Percentiles rank a stretch among this genome's conserved stretches.
phyloP scores from a whole-genome alignment of 2,329 filamentous ascomycete genomes.

The Monilinia vaccinii-corymbosi region DNA sequence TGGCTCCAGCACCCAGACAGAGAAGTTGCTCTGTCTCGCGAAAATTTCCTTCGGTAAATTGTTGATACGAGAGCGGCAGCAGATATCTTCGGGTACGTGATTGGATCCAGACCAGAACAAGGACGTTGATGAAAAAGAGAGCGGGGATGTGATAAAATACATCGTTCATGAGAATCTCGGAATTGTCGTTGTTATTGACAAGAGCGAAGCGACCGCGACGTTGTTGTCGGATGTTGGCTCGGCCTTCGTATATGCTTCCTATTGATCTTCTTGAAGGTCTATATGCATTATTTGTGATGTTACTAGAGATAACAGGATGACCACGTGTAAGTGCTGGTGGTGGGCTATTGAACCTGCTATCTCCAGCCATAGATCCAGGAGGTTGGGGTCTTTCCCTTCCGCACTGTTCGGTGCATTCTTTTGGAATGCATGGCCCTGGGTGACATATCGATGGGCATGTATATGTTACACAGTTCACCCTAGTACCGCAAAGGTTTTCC shows the following conservation, averaged over 20 bases:
- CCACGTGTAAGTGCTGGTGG: neutral
- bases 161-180: neutral
- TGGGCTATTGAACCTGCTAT: neutral
- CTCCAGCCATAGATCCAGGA: no score
- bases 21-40: neutral
- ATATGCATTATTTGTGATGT: neutral
- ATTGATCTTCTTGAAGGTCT: neutral
- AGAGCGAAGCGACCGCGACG: neutral
- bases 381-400: neutral
- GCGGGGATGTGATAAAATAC: no score
- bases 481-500: neutral
- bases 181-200: no score
- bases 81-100: neutral
- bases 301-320: neutral
- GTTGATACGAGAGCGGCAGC: neutral
- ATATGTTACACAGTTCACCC: neutral
- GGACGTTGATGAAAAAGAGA: neutral
- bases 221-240: neutral
- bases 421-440: neutral
- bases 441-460: neutral
- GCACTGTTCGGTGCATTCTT: neutral
- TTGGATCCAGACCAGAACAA: neutral
- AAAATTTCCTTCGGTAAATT: neutral
- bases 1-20: no score
- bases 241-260: no score